These are phyloP conservation scores for Xylariaceae sp. DNA, from an alignment of 2,329 filamentous ascomycete species.

Conservation along the genomic window DNA sequence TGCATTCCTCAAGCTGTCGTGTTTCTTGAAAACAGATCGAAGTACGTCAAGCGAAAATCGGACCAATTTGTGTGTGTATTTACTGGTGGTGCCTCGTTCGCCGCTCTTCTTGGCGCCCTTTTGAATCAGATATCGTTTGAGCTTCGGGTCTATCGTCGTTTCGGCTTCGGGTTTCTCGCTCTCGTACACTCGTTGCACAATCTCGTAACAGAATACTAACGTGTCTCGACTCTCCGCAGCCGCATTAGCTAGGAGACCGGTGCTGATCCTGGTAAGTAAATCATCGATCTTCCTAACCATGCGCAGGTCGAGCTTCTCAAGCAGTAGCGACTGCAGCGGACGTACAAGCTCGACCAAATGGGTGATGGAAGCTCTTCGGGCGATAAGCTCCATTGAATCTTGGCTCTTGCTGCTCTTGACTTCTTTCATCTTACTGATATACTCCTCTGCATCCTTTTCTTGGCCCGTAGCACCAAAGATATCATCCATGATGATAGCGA, in stretches of 20 bases:
- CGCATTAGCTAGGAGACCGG: conserved; percentile 78
- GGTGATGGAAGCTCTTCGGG: conserved; percentile 72
- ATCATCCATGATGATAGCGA: conserved; percentile 91
- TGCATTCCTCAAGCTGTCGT: conserved; percentile 73
- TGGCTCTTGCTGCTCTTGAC: conserved; percentile 98
- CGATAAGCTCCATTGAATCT: conserved; percentile 92
- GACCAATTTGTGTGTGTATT: conserved; percentile 81
- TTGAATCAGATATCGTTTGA: conserved; percentile 75
- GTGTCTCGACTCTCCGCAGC: conserved; percentile 75
- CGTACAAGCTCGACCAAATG: conserved; percentile 71
- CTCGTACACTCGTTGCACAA: conserved; percentile 82
- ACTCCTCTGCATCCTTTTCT: conserved; percentile 96
- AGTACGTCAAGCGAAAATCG: conserved; percentile 86
- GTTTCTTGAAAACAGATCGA: conserved; percentile 79
- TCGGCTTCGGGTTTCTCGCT: conserved; percentile 49
- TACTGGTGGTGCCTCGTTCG: conserved; percentile 67
- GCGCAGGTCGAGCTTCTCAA: conserved; percentile 78
- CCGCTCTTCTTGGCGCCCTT: conserved; percentile 72
- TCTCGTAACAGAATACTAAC: conserved; percentile 91
- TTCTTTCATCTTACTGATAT: conserved; percentile 93
- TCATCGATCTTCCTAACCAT: conserved; percentile 90
- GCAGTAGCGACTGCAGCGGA: conserved; percentile 73
- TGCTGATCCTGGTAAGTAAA: conserved; percentile 74
- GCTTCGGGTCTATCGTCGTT: conserved; percentile 55
- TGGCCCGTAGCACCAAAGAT: conserved; percentile 89